Evolutionary conservation across 768 basidiomycete genomes (phyloP), one percentile per base, ranked within the genome.

Genomic region (Amanita inopinata): DNA sequence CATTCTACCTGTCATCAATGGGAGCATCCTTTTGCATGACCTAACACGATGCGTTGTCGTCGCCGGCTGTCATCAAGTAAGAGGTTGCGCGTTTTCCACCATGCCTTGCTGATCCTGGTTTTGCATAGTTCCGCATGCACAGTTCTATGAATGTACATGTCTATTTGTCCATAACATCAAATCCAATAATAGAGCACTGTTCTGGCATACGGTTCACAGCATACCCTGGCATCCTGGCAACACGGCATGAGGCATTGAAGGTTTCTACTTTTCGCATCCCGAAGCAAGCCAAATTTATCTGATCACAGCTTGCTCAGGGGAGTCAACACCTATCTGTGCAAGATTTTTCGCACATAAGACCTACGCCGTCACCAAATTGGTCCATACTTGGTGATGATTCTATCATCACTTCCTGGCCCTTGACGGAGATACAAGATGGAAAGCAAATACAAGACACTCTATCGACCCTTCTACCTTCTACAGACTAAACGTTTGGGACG

Each of bases 341-440:
- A 53, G 90, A 93, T 50, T 93, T 93, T 55, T 85, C 87, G 14
- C 88, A 91, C 58, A 83, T 91, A 46, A 67, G 78, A 23, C 54
- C 71, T 3, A 78, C 82, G 1, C 78, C 76, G 0, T 92, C 90
- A 3, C 87, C 90, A 7, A 77, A 92, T 58, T 92, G 85, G 80
- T 64, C 66, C 2, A 42, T 59, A 28, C 43, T 44, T 5, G 25
- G 15, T 17, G n/a, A 30, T 19, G 27, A 44, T 31, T 20, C 19
- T n/a, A 19, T 32, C 10, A 36, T 44, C 25, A 20, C 9, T 17
- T 19, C 24, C 7, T 56, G 50, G 52, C 45, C 48, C 9, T 31
- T 39, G 3, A 37, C 35, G 3, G 34, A 12, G 23, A 38, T 18
- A 38, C 4, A 30, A n/a, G 18, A 23, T 5, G 19, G 23, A 10